phyloP scores from a whole-genome alignment of 768 basidiomycete species.

The Mycena latifolia region DNA sequence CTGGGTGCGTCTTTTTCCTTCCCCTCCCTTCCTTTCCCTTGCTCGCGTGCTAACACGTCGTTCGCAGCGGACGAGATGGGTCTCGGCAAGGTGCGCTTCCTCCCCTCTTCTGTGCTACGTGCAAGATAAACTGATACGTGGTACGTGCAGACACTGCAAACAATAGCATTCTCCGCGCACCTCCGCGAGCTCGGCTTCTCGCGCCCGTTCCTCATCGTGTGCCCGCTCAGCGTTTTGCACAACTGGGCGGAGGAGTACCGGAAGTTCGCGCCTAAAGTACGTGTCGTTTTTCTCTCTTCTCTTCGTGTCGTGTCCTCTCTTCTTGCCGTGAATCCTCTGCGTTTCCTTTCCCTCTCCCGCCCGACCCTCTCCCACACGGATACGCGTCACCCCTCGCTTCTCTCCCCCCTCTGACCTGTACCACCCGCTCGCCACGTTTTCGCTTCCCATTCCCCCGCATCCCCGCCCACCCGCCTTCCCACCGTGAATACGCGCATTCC shows the following conservation, averaged over 20 bases:
- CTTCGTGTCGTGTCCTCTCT: too few species aligned
- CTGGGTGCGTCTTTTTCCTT: constrained; percentile 60
- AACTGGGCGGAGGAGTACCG: constrained; percentile 91
- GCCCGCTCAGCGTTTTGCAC: constrained; percentile 92
- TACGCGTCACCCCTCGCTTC: too few species aligned
- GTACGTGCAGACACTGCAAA: constrained; percentile 80
- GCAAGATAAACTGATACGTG: neutral
- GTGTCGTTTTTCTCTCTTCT: constrained; percentile 37
- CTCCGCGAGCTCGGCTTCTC: constrained; percentile 79
- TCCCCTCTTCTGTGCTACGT: too few species aligned
- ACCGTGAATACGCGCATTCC: too few species aligned
- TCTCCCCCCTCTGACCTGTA: too few species aligned
- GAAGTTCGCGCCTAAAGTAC: constrained; percentile 84
- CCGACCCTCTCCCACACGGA: too few species aligned
- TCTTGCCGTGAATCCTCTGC: neutral
- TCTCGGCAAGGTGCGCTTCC: constrained; percentile 69
- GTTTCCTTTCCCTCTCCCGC: too few species aligned
- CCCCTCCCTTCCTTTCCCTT: neutral
- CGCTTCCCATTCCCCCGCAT: too few species aligned
- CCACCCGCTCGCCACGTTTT: too few species aligned
- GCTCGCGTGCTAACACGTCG: neutral
- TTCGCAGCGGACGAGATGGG: constrained; percentile 94
- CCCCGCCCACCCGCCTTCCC: too few species aligned
- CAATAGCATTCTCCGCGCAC: constrained; percentile 93
- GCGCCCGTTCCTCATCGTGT: constrained; percentile 89